Conservation (phyloP, 2,329 filamentous ascomycete genomes). For the Apiospora malaysiana region DNA sequence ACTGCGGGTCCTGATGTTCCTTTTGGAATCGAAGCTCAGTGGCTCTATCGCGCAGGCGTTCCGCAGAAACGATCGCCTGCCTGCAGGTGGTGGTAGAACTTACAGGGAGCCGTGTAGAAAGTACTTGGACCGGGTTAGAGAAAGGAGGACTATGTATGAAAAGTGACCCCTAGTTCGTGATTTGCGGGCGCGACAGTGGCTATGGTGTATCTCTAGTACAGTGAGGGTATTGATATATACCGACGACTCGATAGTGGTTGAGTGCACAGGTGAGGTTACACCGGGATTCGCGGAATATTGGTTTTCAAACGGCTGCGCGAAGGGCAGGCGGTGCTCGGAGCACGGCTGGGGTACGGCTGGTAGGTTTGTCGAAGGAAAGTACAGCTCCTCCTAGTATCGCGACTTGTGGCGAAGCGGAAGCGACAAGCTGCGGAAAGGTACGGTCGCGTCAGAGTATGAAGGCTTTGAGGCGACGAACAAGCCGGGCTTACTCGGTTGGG, state of each 20-base stretch:
- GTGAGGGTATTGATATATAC: conserved; percentile 5
- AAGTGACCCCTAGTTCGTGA: neutral
- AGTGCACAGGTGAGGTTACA: conserved; percentile 13
- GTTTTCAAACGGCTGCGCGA: conserved; percentile 2
- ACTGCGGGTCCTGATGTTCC: conserved; percentile 42
- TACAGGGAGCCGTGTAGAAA: conserved; percentile 6
- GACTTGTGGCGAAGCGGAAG: conserved; percentile 9
- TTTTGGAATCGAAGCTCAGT: conserved; percentile 23
- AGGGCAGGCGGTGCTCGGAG: conserved; percentile 5
- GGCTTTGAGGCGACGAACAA: conserved; percentile 8
- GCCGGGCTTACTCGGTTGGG: conserved; percentile 26
- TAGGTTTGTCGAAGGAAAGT: conserved; percentile 1
- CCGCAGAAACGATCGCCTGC: conserved; percentile 37
- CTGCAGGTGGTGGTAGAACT: conserved; percentile 32
- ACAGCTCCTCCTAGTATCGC: conserved; percentile 8
- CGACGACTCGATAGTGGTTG: conserved; percentile 7
- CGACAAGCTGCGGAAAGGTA: neutral
- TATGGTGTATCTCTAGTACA: conserved; percentile 17
- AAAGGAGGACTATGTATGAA: conserved; percentile 20
- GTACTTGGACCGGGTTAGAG: neutral
- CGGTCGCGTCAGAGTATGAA: conserved; percentile 12
- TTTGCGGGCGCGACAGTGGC: conserved; percentile 2
- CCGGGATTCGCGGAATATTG: conserved; percentile 12
- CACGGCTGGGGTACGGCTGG: conserved; percentile 9
- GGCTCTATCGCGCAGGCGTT: conserved; percentile 18